Conservation (phyloP, 257 asterid genomes). For the Hygrophila difformis region DNA sequence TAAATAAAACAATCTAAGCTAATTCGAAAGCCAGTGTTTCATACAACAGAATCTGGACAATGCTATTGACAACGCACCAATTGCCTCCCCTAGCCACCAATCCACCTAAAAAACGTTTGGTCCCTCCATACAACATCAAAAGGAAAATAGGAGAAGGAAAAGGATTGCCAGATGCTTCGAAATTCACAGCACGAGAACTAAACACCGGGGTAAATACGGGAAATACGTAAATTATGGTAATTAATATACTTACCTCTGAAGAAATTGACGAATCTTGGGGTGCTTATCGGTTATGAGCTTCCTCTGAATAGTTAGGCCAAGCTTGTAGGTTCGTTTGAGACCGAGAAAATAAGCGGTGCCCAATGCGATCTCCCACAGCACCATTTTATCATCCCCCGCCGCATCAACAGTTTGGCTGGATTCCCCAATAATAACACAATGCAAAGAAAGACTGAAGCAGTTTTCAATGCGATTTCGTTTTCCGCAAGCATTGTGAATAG, state of each 20-base stretch:
- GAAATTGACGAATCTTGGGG: slow-evolving; percentile 54
- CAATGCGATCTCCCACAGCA: slow-evolving; percentile 87
- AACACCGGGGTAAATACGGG: too few species aligned
- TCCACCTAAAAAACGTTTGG: too few species aligned
- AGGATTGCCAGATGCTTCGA: too few species aligned
- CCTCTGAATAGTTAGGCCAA: slow-evolving; percentile 73
- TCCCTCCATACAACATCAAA: too few species aligned
- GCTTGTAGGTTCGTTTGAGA: slow-evolving; percentile 60
- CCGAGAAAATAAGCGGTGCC: slow-evolving; percentile 89
- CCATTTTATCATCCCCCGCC: slow-evolving; percentile 50
- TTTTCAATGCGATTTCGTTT: too few species aligned
- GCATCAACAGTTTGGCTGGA: slow-evolving; percentile 1
- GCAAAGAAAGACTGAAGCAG: too few species aligned
- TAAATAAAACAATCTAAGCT: neutral
- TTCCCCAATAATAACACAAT: too few species aligned
- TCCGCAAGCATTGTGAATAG: too few species aligned
- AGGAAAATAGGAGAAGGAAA: too few species aligned
- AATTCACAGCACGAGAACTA: too few species aligned
- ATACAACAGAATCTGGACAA: neutral
- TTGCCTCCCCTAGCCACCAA: too few species aligned
- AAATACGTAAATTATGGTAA: too few species aligned
- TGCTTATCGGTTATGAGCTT: slow-evolving; percentile 46
- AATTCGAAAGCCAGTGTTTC: neutral
- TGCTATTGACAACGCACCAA: neutral
- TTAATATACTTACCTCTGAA: slow-evolving; percentile 69